A percentile compares a stretch with the other conserved stretches of the same genome.
These are phyloP conservation scores for Lotus japonicus DNA, from an alignment of 306 rosid genomes.

Conservation along the genomic window DNA sequence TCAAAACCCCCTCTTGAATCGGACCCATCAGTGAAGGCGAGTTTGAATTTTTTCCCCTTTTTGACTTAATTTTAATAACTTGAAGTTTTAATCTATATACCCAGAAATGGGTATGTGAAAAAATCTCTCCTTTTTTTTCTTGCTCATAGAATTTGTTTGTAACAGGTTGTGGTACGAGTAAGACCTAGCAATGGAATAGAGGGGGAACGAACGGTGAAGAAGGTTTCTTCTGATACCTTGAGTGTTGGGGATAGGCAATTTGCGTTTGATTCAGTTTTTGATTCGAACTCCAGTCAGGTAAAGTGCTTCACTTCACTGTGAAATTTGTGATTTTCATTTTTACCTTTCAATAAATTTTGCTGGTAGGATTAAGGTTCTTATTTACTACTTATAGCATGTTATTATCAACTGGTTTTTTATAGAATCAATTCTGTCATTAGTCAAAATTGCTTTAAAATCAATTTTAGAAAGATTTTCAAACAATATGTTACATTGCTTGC, in stretches of 20 bases:
- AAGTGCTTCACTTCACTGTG: neutral
- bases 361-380: neutral
- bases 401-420: no score
- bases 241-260: slow-evolving; percentile 53
- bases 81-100: neutral
- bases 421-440: no score
- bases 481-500: neutral
- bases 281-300: slow-evolving; percentile 69
- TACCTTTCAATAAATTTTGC: neutral
- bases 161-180: slow-evolving; percentile 79
- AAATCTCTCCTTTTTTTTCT: neutral
- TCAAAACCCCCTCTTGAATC: slow-evolving; percentile 18
- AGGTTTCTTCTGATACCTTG: slow-evolving; percentile 57
- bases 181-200: slow-evolving; percentile 46
- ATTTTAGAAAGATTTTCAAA: no score
- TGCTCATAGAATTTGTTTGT: neutral
- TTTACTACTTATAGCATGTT: neutral
- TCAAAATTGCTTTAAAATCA: no score
- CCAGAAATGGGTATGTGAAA: neutral
- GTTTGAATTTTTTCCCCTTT: neutral
- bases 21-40: slow-evolving; percentile 47
- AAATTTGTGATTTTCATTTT: neutral
- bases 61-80: neutral
- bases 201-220: slow-evolving; percentile 50
- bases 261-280: slow-evolving; percentile 67